These are phyloP conservation scores for Spathaspora girioi DNA, from an alignment of 805 yeast genomes.

Conservation along the genomic window DNA sequence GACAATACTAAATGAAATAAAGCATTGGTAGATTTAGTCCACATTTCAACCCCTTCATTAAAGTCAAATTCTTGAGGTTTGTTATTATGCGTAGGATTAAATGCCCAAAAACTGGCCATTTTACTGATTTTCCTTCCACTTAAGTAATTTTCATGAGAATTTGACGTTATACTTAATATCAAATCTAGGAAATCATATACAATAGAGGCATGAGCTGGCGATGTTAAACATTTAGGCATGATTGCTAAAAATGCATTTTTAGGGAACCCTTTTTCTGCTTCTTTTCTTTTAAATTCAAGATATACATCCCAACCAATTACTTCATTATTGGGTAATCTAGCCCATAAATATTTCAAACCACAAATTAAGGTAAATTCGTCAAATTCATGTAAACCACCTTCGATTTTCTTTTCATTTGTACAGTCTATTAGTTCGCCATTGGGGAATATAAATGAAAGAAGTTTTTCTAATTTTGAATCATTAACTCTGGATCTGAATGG, in stretches of 20 bases:
- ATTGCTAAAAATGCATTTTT: conserved; percentile 70
- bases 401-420: conserved; percentile 33
- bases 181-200: conserved; percentile 85
- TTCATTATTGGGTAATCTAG: conserved; percentile 74
- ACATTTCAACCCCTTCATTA: conserved; percentile 66
- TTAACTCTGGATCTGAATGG: conserved; percentile 74
- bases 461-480: conserved; percentile 54
- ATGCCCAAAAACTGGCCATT: conserved; percentile 89
- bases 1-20: conserved; percentile 76
- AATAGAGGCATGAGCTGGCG: conserved; percentile 86
- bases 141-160: conserved; percentile 72
- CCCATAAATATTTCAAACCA: conserved; percentile 81
- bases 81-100: conserved; percentile 42
- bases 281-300: conserved; percentile 61
- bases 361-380: conserved; percentile 72
- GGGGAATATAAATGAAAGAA: conserved; percentile 58
- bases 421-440: conserved; percentile 43
- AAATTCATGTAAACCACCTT: conserved; percentile 39
- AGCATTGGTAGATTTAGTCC: conserved; percentile 84
- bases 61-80: conserved; percentile 35
- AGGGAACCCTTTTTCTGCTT: conserved; percentile 63
- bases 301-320: conserved; percentile 86
- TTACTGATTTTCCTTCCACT: conserved; percentile 77
- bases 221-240: conserved; percentile 79
- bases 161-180: conserved; percentile 70